Conservation (phyloP, 2,329 filamentous ascomycete genomes). For the Neocucurbitaria cava region DNA sequence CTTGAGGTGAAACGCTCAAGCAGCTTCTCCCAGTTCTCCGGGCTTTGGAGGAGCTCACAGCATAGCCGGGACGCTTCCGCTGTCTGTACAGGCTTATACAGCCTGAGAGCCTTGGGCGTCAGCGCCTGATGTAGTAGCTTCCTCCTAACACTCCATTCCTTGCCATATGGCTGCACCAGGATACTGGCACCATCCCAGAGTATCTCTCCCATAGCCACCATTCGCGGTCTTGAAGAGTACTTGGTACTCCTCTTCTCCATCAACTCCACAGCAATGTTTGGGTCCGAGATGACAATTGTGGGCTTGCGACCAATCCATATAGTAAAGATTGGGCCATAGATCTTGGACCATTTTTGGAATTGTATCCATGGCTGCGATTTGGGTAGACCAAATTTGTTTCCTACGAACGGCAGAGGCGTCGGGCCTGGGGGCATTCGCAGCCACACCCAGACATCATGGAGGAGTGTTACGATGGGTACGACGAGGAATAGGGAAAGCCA, state of each 20-base stretch:
- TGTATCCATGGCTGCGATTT: conserved; percentile 44
- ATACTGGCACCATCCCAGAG: conserved; percentile 54
- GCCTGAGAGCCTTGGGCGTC: conserved; percentile 51
- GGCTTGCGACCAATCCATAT: conserved; percentile 58
- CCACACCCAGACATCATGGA: conserved; percentile 40
- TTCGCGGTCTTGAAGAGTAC: conserved; percentile 54
- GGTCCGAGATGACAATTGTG: conserved; percentile 55
- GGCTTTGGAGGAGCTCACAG: conserved; percentile 50
- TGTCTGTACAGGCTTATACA: conserved; percentile 59
- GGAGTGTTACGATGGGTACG: conserved; percentile 31
- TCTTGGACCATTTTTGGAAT: conserved; percentile 54
- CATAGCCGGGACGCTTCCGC: conserved; percentile 58
- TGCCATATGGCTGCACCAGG: conserved; percentile 58
- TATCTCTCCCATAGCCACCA: conserved; percentile 56
- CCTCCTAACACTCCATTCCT: conserved; percentile 55
- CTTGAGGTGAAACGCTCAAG: conserved; percentile 59
- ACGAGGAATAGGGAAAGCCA: conserved; percentile 37
- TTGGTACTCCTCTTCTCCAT: conserved; percentile 56
- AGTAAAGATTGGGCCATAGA: conserved; percentile 57
- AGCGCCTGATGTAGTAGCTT: conserved; percentile 51
- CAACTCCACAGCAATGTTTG: conserved; percentile 52
- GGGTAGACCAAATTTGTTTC: conserved; percentile 43
- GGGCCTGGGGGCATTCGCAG: conserved; percentile 56
- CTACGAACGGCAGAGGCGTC: conserved; percentile 55
- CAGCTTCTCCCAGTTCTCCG: conserved; percentile 54